A percentile compares a stretch with the other conserved stretches of the same genome.
These are phyloP conservation scores for Whalleya microplaca DNA, from an alignment of 2,329 filamentous ascomycete species.

Conservation along the genomic window DNA sequence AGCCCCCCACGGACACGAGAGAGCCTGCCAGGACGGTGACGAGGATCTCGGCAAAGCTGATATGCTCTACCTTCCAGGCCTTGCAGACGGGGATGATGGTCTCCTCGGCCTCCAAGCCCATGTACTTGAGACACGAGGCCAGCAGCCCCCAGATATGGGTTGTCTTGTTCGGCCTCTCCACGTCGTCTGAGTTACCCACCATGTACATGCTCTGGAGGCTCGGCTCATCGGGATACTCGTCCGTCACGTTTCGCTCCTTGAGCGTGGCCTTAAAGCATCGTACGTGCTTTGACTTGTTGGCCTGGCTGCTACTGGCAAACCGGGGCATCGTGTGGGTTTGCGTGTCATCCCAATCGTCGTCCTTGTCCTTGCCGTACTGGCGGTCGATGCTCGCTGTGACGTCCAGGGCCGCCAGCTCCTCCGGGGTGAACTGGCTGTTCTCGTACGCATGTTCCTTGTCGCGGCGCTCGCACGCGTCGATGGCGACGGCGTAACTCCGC, in stretches of 20 bases:
- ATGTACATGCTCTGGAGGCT: slow-evolving; percentile 5
- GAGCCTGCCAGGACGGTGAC: slow-evolving; percentile 8
- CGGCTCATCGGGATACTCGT: not conserved
- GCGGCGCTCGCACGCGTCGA: not conserved
- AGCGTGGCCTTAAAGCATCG: not conserved
- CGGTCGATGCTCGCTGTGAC: not conserved
- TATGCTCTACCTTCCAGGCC: slow-evolving; percentile 7
- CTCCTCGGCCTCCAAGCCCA: slow-evolving; percentile 1
- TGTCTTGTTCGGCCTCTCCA: slow-evolving; percentile 2
- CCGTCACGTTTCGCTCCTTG: not conserved
- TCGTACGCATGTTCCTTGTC: not conserved
- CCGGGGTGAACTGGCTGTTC: not conserved
- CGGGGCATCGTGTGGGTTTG: not conserved
- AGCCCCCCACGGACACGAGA: slow-evolving; percentile 4
- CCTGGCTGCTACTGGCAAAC: not conserved
- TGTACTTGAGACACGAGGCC: not conserved
- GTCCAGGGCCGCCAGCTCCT: not conserved
- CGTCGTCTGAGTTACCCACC: slow-evolving; percentile 7
- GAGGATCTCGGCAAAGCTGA: slow-evolving; percentile 12
- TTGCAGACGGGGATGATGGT: slow-evolving; percentile 9
- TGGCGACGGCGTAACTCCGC: not conserved
- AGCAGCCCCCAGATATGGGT: not conserved
- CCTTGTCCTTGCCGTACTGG: not conserved
- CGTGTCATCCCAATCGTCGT: not conserved
- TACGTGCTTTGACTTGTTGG: not conserved